Conservation (phyloP, 2,329 filamentous ascomycete genomes). For the Parascedosporium putredinis region DNA sequence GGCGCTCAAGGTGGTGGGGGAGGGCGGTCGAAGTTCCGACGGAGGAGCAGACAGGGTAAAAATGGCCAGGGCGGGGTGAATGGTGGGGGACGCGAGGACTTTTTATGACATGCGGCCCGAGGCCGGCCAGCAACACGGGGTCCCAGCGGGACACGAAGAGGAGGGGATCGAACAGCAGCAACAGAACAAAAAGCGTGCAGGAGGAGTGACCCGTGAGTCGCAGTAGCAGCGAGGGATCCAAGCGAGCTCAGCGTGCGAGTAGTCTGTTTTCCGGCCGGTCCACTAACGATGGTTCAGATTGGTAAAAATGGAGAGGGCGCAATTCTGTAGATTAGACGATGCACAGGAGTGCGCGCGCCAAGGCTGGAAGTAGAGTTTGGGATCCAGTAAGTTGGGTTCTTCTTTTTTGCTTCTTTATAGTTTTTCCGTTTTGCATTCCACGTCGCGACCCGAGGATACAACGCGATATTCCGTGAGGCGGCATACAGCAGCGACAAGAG, state of each 20-base stretch:
- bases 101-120: constrained; percentile 8
- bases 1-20: neutral
- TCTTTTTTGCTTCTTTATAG: too few species aligned
- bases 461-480: neutral
- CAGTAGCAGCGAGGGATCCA: neutral
- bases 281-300: neutral
- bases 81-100: constrained; percentile 2
- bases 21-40: neutral
- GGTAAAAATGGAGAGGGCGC: too few species aligned
- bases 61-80: neutral
- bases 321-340: too few species aligned
- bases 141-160: neutral
- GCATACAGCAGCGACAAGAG: constrained; percentile 1
- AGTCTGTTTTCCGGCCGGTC: neutral
- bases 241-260: neutral
- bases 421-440: constrained; percentile 1
- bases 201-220: neutral
- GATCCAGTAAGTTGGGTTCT: neutral
- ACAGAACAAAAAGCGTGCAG: neutral
- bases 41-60: neutral
- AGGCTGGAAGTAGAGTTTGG: neutral
- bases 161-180: neutral
- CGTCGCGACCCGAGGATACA: constrained; percentile 1
- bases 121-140: constrained; percentile 5
- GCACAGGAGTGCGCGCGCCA: neutral